Conservation (phyloP, 768 basidiomycete species). For the Termitomyces sp. region DNA sequence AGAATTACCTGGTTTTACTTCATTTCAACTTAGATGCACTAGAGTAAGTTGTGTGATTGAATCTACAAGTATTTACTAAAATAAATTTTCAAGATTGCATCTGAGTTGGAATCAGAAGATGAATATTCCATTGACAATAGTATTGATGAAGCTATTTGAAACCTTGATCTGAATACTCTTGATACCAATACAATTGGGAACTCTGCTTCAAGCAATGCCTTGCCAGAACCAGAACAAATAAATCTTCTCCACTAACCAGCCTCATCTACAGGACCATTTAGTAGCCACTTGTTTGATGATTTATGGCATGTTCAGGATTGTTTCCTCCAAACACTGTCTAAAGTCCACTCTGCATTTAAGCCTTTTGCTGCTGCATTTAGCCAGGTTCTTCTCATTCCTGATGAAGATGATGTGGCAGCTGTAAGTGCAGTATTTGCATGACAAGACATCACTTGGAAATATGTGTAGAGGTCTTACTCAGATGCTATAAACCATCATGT, state of each 20-base stretch:
- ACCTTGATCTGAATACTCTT: neutral
- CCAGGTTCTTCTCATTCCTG: neutral
- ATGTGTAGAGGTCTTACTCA: neutral
- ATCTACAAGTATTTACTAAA: too few species aligned
- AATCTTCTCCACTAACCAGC: neutral
- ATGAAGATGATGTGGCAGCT: neutral
- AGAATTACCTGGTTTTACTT: too few species aligned
- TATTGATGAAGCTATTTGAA: neutral
- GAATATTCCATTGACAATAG: too few species aligned
- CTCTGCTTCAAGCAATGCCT: too few species aligned
- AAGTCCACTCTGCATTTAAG: neutral
- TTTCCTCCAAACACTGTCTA: neutral
- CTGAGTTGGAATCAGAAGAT: too few species aligned
- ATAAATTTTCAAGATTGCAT: too few species aligned
- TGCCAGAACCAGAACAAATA: neutral
- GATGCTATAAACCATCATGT: neutral
- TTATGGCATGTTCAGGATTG: neutral
- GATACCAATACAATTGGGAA: too few species aligned
- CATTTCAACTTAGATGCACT: too few species aligned
- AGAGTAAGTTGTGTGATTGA: too few species aligned
- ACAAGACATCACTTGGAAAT: neutral
- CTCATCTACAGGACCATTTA: neutral
- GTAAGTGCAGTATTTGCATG: neutral
- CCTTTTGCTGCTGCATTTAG: neutral
- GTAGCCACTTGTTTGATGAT: neutral